Percentiles rank a stretch among this genome's conserved stretches.
These are phyloP conservation scores for Trichosphaerium sp. DNA, from an alignment of 78 protist species.

Conservation along the genomic window DNA sequence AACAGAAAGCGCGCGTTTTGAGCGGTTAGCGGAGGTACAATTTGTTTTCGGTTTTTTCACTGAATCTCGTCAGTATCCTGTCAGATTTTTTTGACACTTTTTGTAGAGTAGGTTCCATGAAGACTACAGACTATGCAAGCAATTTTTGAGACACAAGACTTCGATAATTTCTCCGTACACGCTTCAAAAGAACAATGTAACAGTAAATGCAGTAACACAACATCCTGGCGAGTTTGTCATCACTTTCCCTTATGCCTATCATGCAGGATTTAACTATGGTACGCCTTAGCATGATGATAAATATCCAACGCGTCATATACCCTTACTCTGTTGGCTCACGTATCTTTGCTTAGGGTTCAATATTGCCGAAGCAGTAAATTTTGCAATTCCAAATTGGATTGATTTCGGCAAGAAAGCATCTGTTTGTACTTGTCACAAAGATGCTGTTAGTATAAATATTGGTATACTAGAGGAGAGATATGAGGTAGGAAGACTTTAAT, in stretches of 20 bases:
- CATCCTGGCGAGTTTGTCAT: slow-evolving; percentile 17
- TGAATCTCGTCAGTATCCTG: background rate
- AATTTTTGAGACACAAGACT: background rate
- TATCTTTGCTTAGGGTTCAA: slow-evolving; percentile 1
- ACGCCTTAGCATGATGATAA: background rate
- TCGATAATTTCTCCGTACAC: background rate
- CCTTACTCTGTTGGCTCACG: background rate
- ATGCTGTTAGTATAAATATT: too few species aligned
- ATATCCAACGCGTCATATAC: background rate
- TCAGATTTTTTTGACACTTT: background rate
- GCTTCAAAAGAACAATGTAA: background rate
- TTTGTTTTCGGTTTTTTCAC: too few species aligned
- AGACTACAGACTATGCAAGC: background rate
- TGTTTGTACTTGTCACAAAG: too few species aligned
- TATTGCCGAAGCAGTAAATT: slow-evolving; percentile 5
- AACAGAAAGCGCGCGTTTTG: background rate
- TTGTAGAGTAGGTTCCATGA: background rate
- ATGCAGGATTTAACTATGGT: slow-evolving; percentile 20
- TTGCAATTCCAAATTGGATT: slow-evolving; percentile 7
- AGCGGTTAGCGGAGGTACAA: background rate
- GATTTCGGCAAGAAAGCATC: background rate
- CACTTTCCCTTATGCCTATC: slow-evolving; percentile 33
- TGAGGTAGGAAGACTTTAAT: too few species aligned
- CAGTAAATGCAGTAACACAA: background rate
- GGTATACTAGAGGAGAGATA: too few species aligned